Conservation (phyloP, 1,284 basidiomycete species). For the Cryptococcus amylolentus region DNA sequence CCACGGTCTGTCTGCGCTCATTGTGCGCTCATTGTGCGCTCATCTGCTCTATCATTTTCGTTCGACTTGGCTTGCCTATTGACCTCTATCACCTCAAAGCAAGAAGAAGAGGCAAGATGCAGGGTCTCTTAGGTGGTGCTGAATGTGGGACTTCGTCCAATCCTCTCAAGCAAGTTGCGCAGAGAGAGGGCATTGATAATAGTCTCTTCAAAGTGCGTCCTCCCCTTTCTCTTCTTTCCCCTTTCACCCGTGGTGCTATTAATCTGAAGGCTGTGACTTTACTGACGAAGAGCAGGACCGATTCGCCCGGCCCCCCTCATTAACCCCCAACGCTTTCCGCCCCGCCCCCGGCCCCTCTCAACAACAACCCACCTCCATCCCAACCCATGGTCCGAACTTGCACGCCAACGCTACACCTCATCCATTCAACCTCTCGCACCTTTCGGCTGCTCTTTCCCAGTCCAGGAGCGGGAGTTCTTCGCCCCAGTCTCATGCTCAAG, state of each 20-base stretch:
- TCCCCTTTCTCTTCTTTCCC: not conserved
- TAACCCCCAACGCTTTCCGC: conserved; percentile 18
- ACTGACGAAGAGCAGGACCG: not conserved
- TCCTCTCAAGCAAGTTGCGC: conserved; percentile 83
- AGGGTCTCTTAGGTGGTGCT: conserved; percentile 74
- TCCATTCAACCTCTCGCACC: conserved; percentile 46
- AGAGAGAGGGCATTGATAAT: conserved; percentile 85
- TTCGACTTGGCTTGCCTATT: not conserved
- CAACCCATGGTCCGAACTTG: conserved; percentile 5
- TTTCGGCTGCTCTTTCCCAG: conserved; percentile 35
- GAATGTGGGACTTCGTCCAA: conserved; percentile 85
- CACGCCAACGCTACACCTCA: conserved; percentile 25
- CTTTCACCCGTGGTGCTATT: too few species aligned
- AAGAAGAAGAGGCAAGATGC: conserved; percentile 29
- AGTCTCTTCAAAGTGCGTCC: conserved; percentile 56
- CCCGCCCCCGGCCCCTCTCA: not conserved
- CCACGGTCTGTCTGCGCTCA: too few species aligned
- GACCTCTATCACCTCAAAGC: conserved; percentile 15
- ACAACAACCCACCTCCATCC: not conserved
- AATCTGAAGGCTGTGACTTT: too few species aligned
- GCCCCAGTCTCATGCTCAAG: not conserved
- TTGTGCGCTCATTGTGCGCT: too few species aligned
- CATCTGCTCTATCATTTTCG: not conserved
- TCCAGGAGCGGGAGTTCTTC: not conserved
- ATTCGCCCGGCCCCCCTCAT: not conserved